phyloP scores from a whole-genome alignment of 129 eudicot genomes.

The Tagetes erecta region DNA sequence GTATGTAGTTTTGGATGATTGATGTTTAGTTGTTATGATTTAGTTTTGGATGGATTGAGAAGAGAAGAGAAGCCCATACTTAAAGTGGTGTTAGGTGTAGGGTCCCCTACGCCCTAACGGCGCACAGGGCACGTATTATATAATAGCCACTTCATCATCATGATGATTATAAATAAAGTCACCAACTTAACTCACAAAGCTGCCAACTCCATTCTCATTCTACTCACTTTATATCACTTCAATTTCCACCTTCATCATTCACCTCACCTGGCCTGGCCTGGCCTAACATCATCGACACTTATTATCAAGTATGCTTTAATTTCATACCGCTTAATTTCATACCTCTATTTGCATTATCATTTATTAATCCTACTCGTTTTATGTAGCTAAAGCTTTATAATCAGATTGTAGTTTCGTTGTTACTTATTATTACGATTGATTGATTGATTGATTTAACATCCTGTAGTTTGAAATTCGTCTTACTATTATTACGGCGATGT shows the following conservation, averaged over 20 bases:
- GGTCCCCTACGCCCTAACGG: conserved; percentile 26
- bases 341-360: background rate
- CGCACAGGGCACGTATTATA: conserved; percentile 1
- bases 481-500: background rate
- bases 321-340: background rate
- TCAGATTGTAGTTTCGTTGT: conserved; percentile 5
- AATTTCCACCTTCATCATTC: background rate
- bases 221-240: too few species aligned
- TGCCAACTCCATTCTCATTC: background rate
- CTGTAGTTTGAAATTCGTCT: background rate
- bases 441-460: background rate
- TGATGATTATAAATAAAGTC: too few species aligned
- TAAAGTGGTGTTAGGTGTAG: background rate
- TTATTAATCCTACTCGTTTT: background rate
- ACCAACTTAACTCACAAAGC: conserved; percentile 8
- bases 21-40: too few species aligned
- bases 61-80: too few species aligned
- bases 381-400: conserved; percentile 5
- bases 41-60: too few species aligned
- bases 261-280: background rate
- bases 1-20: too few species aligned
- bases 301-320: conserved; percentile 13
- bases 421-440: background rate
- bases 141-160: background rate
- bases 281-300: background rate